A percentile compares a stretch with the other conserved stretches of the same genome.
These are phyloP conservation scores for Gaeumannomyces sp. DNA, from an alignment of 2,329 filamentous ascomycete genomes.

Conservation along the genomic window DNA sequence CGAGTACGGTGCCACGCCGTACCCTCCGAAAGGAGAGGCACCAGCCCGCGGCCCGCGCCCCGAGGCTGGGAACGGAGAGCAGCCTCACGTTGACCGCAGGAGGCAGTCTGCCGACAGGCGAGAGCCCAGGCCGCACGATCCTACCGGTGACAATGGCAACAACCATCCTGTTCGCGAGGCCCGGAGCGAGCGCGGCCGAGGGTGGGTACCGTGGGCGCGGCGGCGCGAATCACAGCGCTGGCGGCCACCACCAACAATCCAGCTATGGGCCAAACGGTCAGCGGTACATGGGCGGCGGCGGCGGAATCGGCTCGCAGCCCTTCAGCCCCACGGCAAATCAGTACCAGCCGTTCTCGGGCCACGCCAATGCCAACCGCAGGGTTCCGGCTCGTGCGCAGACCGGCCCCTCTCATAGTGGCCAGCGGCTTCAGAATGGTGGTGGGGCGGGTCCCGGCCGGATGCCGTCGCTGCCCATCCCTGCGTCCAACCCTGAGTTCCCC, in stretches of 20 bases:
- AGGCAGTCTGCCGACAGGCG: constrained; percentile 8
- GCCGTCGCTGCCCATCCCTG: constrained; percentile 6
- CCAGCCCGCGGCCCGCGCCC: constrained; percentile 4
- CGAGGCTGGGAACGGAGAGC: constrained; percentile 7
- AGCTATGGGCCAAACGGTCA: constrained; percentile 13
- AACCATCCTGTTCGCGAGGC: constrained; percentile 5
- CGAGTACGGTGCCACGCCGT: constrained; percentile 6
- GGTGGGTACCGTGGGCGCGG: constrained; percentile 8
- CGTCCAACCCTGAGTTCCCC: constrained; percentile 41
- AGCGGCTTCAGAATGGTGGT: constrained; percentile 6
- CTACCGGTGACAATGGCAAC: constrained; percentile 3
- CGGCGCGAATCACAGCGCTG: constrained; percentile 5
- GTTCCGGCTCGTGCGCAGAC: constrained; percentile 8
- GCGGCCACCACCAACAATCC: constrained; percentile 7
- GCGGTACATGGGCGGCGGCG: constrained; percentile 17
- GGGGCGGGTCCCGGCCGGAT: constrained; percentile 2
- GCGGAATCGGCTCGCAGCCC: constrained; percentile 13
- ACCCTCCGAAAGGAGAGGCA: constrained; percentile 7
- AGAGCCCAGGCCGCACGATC: constrained; percentile 2
- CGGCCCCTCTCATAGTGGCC: constrained; percentile 7
- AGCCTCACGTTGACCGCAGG: neutral
- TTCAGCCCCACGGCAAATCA: constrained; percentile 8
- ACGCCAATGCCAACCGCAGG: constrained; percentile 7
- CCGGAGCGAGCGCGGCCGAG: constrained; percentile 7
- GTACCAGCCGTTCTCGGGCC: constrained; percentile 4